phyloP scores from a whole-genome alignment of 2,329 filamentous ascomycete species.

The Colletotrichum scovillei region DNA sequence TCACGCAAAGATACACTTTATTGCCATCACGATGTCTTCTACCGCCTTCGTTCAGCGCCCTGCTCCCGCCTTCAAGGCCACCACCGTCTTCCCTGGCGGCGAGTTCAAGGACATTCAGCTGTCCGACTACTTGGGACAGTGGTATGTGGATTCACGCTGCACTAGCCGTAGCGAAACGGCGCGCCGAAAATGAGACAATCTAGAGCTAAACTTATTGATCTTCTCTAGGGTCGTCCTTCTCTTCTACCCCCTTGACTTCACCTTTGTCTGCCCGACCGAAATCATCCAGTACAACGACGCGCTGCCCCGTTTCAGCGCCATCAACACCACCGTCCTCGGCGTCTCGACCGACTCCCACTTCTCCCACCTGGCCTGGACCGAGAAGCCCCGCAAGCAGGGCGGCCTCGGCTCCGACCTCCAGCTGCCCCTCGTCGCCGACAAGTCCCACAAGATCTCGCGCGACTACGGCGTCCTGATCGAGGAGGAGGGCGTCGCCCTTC shows the following conservation, averaged over 20 bases:
- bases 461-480: slow-evolving; percentile 74
- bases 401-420: slow-evolving; percentile 70
- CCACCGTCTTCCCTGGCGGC: slow-evolving; percentile 59
- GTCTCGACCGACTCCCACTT: slow-evolving; percentile 72
- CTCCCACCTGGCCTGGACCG: slow-evolving; percentile 67
- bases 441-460: slow-evolving; percentile 68
- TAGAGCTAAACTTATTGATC: slow-evolving; percentile 4
- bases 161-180: neutral
- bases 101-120: slow-evolving; percentile 60
- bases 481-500: slow-evolving; percentile 71
- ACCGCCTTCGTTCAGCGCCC: slow-evolving; percentile 58
- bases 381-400: slow-evolving; percentile 68
- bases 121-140: slow-evolving; percentile 58
- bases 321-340: slow-evolving; percentile 70
- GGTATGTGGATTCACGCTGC: slow-evolving; percentile 44
- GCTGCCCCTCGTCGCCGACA: slow-evolving; percentile 71
- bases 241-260: slow-evolving; percentile 77
- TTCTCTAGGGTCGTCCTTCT: slow-evolving; percentile 68
- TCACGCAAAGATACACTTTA: neutral
- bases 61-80: slow-evolving; percentile 61
- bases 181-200: neutral
- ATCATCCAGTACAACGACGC: slow-evolving; percentile 74
- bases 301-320: slow-evolving; percentile 67
- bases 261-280: slow-evolving; percentile 75
- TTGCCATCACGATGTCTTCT: slow-evolving; percentile 50